Evolutionary conservation across 257 asterid genomes (phyloP).

Genomic region (Nicotiana tabacum): DNA sequence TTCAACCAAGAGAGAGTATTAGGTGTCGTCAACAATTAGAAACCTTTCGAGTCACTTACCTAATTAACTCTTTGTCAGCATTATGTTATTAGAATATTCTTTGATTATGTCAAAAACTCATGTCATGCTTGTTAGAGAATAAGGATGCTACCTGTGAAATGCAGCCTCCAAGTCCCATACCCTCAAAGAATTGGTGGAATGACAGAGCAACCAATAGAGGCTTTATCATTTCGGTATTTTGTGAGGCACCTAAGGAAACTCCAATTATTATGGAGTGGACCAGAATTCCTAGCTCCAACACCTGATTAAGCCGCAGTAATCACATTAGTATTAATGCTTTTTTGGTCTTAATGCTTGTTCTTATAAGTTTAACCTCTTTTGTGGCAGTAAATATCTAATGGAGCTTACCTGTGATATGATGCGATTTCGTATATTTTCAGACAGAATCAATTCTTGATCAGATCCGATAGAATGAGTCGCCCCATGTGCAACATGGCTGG

Average conservation of each 20-base stretch:
- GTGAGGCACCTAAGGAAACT: conserved; percentile 50
- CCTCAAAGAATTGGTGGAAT: conserved; percentile 63
- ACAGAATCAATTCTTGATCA: background rate
- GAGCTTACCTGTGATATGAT: conserved; percentile 46
- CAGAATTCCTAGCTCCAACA: conserved; percentile 58
- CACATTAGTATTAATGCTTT: background rate
- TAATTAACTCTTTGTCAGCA: background rate
- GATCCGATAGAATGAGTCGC: conserved; percentile 22
- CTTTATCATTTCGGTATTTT: conserved; percentile 37
- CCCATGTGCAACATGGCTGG: conserved; percentile 41
- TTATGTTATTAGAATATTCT: background rate
- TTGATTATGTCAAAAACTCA: background rate
- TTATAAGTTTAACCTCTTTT: background rate
- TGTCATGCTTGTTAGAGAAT: no score
- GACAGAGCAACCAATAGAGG: conserved; percentile 55
- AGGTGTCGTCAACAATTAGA: background rate
- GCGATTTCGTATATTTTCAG: conserved; percentile 47
- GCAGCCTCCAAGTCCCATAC: conserved; percentile 75
- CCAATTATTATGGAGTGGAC: conserved; percentile 65
- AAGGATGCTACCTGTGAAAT: conserved; percentile 39
- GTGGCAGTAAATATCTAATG: background rate
- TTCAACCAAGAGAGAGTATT: background rate
- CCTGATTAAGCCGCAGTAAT: conserved; percentile 21
- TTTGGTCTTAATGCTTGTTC: background rate
- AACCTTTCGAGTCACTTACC: background rate